Evolutionary conservation across 2,329 filamentous ascomycete species (phyloP), one percentile per base, ranked within the genome.

Genomic region (Fusarium sp.): DNA sequence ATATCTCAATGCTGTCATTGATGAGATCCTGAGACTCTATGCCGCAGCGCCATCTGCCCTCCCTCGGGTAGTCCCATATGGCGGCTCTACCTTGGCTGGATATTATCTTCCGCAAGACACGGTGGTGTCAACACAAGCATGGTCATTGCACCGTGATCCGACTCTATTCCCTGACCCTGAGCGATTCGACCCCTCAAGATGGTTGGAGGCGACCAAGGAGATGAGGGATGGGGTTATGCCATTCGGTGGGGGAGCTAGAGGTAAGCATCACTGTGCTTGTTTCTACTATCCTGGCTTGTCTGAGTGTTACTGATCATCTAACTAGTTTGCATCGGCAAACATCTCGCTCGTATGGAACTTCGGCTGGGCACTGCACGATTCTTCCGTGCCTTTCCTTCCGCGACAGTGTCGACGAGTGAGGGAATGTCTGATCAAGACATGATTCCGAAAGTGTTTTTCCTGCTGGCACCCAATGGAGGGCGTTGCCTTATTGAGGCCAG

Each of bases 21-120:
- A 80, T 0, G 84, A 86, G 73, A 78, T 80, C 0, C 75, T 86
- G 38, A 79, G 83, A 4, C 69, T 84, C 6, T 81, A 84, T 59
- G 71, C 77, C 0, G 79, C 83, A 1, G 80, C 76, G 1, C 81
- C 83, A 0, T 73, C 77, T 0, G 75, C 74, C 1, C 75, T 85
- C 6, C 82, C 81, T 0, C 77, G 84, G 1, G 54, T 71, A 0
- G 80, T 83, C 0, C 82, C 83, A 0, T 61, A 71, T 0, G 79
- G 74, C 4, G 83, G 83, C 0, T 78, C 78, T 0, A 72, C 73
- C 0, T 65, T 86, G 1, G 76, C 65, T 0, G 83, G 80, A 0
- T 76, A 80, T 55, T 79, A 74, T 49, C 61, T 87, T 5, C 80
- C 81, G 0, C 79, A 75, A 0, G 81, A 81, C 1, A 74, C 75